Conservation (phyloP, 805 yeast species). For the Monosporozyma servazzii region DNA sequence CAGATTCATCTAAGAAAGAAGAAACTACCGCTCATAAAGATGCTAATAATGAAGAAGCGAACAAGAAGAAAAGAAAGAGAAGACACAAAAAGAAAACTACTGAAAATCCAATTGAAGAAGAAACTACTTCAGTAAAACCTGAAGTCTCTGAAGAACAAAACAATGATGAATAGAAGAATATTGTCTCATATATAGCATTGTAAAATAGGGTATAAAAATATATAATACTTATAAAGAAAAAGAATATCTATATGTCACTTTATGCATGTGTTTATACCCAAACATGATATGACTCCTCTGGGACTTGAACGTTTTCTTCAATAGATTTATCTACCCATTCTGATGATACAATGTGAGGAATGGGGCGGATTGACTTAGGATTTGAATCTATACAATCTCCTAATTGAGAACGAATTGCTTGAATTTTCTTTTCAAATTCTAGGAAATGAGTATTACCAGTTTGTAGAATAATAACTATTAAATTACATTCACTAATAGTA, state of each 20-base stretch:
- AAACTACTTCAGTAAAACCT: not conserved
- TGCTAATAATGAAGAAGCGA: constrained; percentile 1
- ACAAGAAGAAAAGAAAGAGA: constrained; percentile 16
- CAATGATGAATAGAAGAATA: not conserved
- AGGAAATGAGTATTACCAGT: not conserved
- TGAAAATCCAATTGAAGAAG: not conserved
- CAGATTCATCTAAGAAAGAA: not conserved
- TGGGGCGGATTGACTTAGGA: constrained; percentile 6
- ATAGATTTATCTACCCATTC: constrained; percentile 34
- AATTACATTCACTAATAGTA: constrained; percentile 27
- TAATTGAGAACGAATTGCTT: not conserved
- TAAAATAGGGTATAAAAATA: not conserved
- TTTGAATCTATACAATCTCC: not conserved
- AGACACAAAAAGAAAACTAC: constrained; percentile 12
- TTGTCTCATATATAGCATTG: not conserved
- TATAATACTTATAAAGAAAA: not conserved
- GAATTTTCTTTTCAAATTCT: not conserved
- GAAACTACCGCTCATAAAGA: not conserved
- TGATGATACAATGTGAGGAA: constrained; percentile 30
- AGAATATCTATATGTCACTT: not conserved
- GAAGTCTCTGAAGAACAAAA: not conserved
- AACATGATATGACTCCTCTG: constrained; percentile 26
- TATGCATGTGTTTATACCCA: not conserved
- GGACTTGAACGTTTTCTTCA: constrained; percentile 22
- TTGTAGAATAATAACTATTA: constrained; percentile 32